Evolutionary conservation across 371 early-diverging fungal species (phyloP).

Genomic region (Lichtheimia ornata): DNA sequence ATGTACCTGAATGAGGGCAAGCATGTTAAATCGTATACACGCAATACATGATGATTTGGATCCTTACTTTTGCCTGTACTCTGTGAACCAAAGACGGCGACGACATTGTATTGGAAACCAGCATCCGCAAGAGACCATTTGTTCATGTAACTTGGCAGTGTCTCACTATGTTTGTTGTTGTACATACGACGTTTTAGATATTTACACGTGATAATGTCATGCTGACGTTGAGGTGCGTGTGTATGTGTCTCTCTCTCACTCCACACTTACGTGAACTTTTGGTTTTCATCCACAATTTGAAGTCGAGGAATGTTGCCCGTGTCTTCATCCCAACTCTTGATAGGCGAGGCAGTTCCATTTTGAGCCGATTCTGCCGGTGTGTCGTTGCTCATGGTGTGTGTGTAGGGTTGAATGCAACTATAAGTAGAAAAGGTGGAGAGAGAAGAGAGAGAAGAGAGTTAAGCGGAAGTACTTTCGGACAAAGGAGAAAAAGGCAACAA

Average conservation of each 20-base stretch:
- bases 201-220: constrained; percentile 10
- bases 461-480: not conserved
- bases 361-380: not conserved
- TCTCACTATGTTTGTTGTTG: constrained; percentile 6
- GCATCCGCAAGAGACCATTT: constrained; percentile 80
- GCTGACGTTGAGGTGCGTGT: too few relatives aligned
- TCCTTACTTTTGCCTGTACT: constrained; percentile 95
- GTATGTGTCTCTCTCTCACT: too few relatives aligned
- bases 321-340: constrained; percentile 33
- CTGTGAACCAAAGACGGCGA: constrained; percentile 98
- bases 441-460: not conserved
- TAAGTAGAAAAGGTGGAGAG: not conserved
- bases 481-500: constrained; percentile 1
- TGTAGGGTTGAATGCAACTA: not conserved
- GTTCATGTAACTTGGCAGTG: constrained; percentile 16
- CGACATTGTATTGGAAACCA: constrained; percentile 95
- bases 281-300: constrained; percentile 82
- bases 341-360: not conserved
- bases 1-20: constrained; percentile 68
- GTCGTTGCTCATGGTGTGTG: constrained; percentile 8
- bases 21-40: not conserved
- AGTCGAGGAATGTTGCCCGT: constrained; percentile 57
- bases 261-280: constrained; percentile 77
- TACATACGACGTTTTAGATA: not conserved
- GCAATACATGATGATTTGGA: not conserved